Conservation (phyloP, 1,284 basidiomycete genomes). For the Ustilago bromivora region DNA sequence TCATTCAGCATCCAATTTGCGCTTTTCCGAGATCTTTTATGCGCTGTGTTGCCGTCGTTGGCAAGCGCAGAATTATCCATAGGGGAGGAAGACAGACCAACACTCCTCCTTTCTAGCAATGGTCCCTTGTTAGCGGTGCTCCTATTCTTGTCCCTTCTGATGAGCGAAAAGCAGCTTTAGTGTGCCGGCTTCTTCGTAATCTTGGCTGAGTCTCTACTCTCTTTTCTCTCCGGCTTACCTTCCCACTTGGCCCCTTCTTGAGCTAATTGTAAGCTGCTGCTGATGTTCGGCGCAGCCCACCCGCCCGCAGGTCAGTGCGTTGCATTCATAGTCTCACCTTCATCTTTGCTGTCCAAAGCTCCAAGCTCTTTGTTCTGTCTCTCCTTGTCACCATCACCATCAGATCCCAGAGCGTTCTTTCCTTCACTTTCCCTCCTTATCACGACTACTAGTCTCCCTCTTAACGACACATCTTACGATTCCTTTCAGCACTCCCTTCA, state of each 20-base stretch:
- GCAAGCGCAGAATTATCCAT: neutral
- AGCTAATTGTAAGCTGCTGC: neutral
- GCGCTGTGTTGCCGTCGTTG: conserved; percentile 9
- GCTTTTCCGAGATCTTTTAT: neutral
- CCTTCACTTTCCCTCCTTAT: neutral
- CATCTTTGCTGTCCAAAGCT: neutral
- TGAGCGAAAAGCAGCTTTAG: neutral
- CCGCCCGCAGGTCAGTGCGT: conserved; percentile 9
- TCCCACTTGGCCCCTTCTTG: neutral
- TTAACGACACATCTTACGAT: neutral
- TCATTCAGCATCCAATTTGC: conserved; percentile 26
- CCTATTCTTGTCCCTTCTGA: conserved; percentile 6
- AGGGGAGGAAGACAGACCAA: neutral
- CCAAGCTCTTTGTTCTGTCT: conserved; percentile 1
- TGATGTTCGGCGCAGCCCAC: neutral
- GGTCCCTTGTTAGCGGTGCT: neutral
- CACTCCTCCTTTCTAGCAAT: neutral
- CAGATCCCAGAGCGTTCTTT: neutral
- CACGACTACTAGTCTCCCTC: neutral
- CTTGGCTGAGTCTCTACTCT: conserved; percentile 39
- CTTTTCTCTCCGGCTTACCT: neutral
- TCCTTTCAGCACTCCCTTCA: neutral
- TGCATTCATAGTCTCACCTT: conserved; percentile 2
- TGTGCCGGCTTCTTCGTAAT: conserved; percentile 3
- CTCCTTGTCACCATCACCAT: conserved; percentile 8